phyloP scores from a whole-genome alignment of 352 stramenopile genomes.

The Halophytophthora batemanensis region DNA sequence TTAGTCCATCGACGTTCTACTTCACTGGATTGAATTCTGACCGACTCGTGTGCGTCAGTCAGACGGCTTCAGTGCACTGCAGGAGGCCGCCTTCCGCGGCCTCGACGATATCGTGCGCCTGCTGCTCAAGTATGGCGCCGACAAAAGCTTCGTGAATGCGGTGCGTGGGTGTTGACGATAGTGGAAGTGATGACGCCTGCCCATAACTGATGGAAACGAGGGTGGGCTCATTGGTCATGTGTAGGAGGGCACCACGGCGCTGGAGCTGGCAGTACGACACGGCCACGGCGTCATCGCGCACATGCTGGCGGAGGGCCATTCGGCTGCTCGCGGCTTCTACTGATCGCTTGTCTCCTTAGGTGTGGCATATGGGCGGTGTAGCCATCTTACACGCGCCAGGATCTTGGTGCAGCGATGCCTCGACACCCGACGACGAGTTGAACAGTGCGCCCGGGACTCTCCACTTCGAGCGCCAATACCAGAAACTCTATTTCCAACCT shows the following conservation, averaged over 20 bases:
- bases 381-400: too few relatives aligned
- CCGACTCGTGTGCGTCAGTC: slow-evolving; percentile 24
- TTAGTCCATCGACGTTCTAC: too few relatives aligned
- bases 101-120: slow-evolving; percentile 60
- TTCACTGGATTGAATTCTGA: not conserved
- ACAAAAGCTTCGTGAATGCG: slow-evolving; percentile 57
- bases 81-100: slow-evolving; percentile 63
- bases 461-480: too few relatives aligned
- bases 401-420: too few relatives aligned
- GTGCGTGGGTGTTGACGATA: slow-evolving; percentile 14
- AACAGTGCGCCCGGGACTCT: too few relatives aligned
- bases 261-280: slow-evolving; percentile 65
- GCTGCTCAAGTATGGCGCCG: slow-evolving; percentile 42
- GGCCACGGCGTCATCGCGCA: slow-evolving; percentile 55
- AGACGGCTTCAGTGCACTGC: slow-evolving; percentile 64
- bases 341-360: too few relatives aligned
- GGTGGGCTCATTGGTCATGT: too few relatives aligned
- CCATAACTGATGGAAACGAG: not conserved
- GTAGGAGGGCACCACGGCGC: slow-evolving; percentile 62
- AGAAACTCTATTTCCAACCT: too few relatives aligned
- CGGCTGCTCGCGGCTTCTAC: slow-evolving; percentile 52
- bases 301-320: slow-evolving; percentile 62
- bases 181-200: not conserved
- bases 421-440: too few relatives aligned
- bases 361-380: too few relatives aligned